These are phyloP conservation scores for Penstemon davidsonii DNA, from an alignment of 257 asterid species.

Conservation along the genomic window DNA sequence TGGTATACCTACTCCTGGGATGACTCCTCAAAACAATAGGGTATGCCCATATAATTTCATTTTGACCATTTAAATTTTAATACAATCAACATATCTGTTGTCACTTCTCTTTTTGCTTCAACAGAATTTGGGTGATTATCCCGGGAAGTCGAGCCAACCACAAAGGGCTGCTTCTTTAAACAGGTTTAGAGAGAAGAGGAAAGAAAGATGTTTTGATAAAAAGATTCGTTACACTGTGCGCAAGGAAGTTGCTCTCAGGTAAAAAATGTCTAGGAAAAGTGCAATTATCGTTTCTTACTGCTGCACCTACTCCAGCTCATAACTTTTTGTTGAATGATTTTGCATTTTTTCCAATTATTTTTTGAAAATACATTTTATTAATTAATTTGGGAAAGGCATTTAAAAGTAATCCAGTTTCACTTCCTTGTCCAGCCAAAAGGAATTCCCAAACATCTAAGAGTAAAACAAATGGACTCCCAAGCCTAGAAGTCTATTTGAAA, in stretches of 20 bases:
- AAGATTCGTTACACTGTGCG: slow-evolving; percentile 93
- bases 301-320: neutral
- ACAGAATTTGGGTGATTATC: slow-evolving; percentile 66
- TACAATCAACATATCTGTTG: slow-evolving; percentile 16
- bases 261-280: slow-evolving; percentile 25
- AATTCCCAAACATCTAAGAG: neutral
- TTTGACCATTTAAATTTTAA: slow-evolving; percentile 17
- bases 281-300: neutral
- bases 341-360: neutral
- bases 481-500: neutral
- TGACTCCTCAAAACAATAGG: slow-evolving; percentile 69
- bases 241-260: slow-evolving; percentile 99
- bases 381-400: neutral
- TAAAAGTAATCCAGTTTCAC: neutral
- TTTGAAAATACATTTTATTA: neutral
- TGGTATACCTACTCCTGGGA: slow-evolving; percentile 65
- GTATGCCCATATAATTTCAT: slow-evolving; percentile 38
- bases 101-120: slow-evolving; percentile 23
- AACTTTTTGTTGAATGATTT: neutral
- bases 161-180: slow-evolving; percentile 91
- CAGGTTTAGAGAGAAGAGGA: slow-evolving; percentile 91
- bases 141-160: slow-evolving; percentile 78
- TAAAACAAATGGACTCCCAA: neutral
- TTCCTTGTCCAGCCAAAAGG: neutral
- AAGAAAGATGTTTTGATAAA: slow-evolving; percentile 92